phyloP scores from a whole-genome alignment of 306 rosid genomes.

The Inga leiocalycina region DNA sequence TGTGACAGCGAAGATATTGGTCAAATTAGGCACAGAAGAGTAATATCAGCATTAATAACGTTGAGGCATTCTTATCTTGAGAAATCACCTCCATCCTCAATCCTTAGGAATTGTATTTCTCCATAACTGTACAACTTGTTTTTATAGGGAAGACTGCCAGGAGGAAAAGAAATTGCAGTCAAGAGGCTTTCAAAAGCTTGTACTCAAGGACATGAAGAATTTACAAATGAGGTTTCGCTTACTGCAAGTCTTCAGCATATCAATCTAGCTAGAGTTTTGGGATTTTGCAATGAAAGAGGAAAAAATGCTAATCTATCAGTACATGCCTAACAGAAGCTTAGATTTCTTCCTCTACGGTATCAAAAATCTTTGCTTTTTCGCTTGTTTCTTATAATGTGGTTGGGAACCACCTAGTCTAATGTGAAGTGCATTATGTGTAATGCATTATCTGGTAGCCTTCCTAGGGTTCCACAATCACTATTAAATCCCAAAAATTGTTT shows the following conservation, averaged over 20 bases:
- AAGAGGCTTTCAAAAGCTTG: slow-evolving; percentile 35
- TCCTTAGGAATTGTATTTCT: background rate
- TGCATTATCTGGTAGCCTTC: background rate
- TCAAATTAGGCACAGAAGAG: background rate
- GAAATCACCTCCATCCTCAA: background rate
- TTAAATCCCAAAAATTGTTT: background rate
- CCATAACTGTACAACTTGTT: background rate
- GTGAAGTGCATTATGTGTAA: background rate
- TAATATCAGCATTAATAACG: background rate
- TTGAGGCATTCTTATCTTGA: background rate
- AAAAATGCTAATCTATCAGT: background rate
- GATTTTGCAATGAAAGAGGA: slow-evolving; percentile 8
- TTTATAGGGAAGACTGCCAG: slow-evolving; percentile 21
- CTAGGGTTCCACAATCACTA: background rate
- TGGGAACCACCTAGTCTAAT: background rate
- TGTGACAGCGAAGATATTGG: background rate
- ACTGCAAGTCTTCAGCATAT: slow-evolving; percentile 37
- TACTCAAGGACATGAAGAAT: slow-evolving; percentile 23
- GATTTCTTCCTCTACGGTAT: slow-evolving; percentile 14
- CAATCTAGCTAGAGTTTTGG: slow-evolving; percentile 22
- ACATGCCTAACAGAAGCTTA: slow-evolving; percentile 6
- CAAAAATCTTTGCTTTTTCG: background rate
- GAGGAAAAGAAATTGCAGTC: slow-evolving; percentile 31
- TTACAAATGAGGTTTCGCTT: slow-evolving; percentile 28
- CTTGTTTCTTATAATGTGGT: background rate